Percentiles rank a stretch among this genome's conserved stretches.
phyloP scores from a whole-genome alignment of 2,329 filamentous ascomycete genomes.

The Paraphaeosphaeria sporulosa region DNA sequence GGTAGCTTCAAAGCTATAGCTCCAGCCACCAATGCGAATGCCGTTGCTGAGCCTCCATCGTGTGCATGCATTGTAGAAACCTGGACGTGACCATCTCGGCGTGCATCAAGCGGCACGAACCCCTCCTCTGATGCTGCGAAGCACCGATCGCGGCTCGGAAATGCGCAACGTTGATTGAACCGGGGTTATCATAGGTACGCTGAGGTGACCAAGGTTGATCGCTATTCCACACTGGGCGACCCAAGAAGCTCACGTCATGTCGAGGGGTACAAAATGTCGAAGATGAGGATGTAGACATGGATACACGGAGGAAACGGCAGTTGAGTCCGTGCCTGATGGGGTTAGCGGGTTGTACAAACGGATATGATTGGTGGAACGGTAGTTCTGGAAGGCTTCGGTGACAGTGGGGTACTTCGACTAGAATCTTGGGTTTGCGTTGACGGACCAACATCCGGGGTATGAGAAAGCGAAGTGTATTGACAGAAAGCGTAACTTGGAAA shows the following conservation, averaged over 20 bases:
- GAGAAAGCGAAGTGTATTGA: background rate
- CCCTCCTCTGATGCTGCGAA: conserved; percentile 13
- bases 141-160: conserved; percentile 9
- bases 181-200: conserved; percentile 27
- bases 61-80: conserved; percentile 17
- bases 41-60: conserved; percentile 15
- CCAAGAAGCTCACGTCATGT: conserved; percentile 24
- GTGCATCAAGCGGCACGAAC: conserved; percentile 18
- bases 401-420: conserved; percentile 9
- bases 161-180: conserved; percentile 17
- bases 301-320: conserved; percentile 28
- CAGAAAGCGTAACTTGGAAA: background rate
- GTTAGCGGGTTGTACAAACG: conserved; percentile 10
- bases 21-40: conserved; percentile 16
- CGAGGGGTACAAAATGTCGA: conserved; percentile 13
- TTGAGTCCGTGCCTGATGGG: conserved; percentile 32
- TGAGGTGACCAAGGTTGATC: conserved; percentile 24
- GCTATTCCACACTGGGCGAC: conserved; percentile 24
- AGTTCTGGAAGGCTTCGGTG: conserved; percentile 31
- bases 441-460: conserved; percentile 3
- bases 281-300: conserved; percentile 25
- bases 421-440: conserved; percentile 4
- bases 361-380: conserved; percentile 38
- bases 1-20: conserved; percentile 17
- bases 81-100: conserved; percentile 22